Percentiles rank a stretch among this genome's conserved stretches.
Conservation (phyloP, 805 yeast species). For the Candida tammaniensis region DNA sequence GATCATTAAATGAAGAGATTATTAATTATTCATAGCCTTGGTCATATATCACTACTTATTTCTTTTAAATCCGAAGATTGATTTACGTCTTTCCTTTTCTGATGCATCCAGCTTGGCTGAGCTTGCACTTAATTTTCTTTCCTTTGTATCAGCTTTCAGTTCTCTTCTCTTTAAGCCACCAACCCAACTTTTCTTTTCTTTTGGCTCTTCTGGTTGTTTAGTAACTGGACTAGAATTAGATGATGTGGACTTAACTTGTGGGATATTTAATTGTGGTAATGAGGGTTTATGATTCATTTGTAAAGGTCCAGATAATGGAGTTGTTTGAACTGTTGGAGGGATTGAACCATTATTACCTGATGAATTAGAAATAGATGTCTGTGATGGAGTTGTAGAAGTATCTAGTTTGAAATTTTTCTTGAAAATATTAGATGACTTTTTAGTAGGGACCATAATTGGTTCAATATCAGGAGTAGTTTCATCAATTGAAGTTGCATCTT, state of each 20-base stretch:
- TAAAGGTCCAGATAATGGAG: background rate
- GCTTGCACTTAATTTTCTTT: constrained; percentile 21
- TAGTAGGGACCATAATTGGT: background rate
- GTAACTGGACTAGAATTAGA: constrained; percentile 2
- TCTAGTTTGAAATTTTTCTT: constrained; percentile 33
- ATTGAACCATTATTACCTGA: background rate
- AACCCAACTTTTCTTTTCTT: constrained; percentile 41
- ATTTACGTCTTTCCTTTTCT: constrained; percentile 21
- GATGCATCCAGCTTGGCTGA: constrained; percentile 15
- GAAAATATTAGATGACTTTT: constrained; percentile 18
- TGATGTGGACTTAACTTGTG: background rate
- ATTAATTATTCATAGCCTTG: no score
- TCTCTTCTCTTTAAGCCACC: constrained; percentile 36
- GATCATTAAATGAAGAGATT: no score
- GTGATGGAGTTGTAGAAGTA: constrained; percentile 8
- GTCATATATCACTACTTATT: constrained; percentile 14
- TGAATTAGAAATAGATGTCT: constrained; percentile 10
- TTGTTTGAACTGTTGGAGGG: constrained; percentile 1
- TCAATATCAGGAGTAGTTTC: background rate
- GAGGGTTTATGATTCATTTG: constrained; percentile 3
- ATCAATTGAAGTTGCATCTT: background rate
- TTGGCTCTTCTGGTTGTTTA: constrained; percentile 8
- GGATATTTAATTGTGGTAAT: constrained; percentile 4
- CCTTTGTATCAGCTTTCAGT: constrained; percentile 16
- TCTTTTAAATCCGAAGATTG: constrained; percentile 37